Base-by-base conservation (phyloP, 345 rosid genomes). In the Tarenaya hassleriana region DNA sequence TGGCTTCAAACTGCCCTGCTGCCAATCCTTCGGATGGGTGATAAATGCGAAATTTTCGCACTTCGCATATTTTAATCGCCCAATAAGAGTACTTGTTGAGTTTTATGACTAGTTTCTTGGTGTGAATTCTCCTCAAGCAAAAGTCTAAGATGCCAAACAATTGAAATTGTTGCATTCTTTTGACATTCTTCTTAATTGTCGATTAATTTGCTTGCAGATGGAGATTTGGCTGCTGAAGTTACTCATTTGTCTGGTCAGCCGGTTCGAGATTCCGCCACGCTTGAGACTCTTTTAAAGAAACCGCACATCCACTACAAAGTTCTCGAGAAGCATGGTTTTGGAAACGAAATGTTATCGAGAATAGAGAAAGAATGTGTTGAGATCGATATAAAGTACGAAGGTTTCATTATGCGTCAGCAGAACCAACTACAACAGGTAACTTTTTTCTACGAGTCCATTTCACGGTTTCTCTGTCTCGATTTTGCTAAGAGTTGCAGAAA, bases 381-480 rank as follows among this genome's bases (percentile, higher is more conserved):
- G 78, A 81, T 83, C 33, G 97, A 90, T 74, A 80, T 86, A 56
- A 91, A 87, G 71, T 87, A 91, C 0, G 92, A 91, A 73, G 98
- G 96, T 47, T 91, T 91, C 78, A 87, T 91, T 73, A 20, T 68
- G 51, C 96, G 96, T 56, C 95, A 91, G 63, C 78, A 73, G 63
- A 72, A 41, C 60, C 96, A 91, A 55, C 81, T 91, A 16, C 82
- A 82, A 53, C 95, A 91, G 92, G 98, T 87, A 16, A 55, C 62
- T 34, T 57, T 6, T 50, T 33, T 60, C 53, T 31, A 10, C 33
- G 60, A 8, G 19, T 2, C 29, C 5, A 24, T 24, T 24, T 5
- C 29, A 24, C 27, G 9, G 10, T 45, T 18, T 32, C 16, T 7
- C 58, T 7, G 4, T 17, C 34, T 27, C 34, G 4, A 41, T 8